These are phyloP conservation scores for Nitzschia putrida DNA, from an alignment of 108 stramenopile species.

Conservation along the genomic window DNA sequence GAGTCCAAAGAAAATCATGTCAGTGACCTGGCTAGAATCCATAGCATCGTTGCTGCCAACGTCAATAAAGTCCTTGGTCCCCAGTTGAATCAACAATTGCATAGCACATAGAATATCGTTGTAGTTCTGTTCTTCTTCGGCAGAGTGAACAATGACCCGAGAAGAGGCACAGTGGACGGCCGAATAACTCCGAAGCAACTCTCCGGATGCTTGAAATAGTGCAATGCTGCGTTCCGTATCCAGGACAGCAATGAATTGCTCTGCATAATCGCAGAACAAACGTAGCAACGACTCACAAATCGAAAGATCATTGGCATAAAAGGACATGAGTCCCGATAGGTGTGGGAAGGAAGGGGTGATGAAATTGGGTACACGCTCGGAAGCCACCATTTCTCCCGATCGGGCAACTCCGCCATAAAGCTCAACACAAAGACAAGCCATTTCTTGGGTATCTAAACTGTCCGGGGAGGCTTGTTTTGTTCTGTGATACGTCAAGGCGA, in stretches of 20 bases:
- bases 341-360: slow-evolving; percentile 70
- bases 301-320: slow-evolving; percentile 71
- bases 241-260: slow-evolving; percentile 74
- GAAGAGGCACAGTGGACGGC: slow-evolving; percentile 52
- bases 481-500: slow-evolving; percentile 18
- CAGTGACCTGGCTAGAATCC: slow-evolving; percentile 76
- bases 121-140: slow-evolving; percentile 84
- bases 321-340: slow-evolving; percentile 75
- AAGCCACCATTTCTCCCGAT: slow-evolving; percentile 73
- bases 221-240: slow-evolving; percentile 59
- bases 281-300: slow-evolving; percentile 72
- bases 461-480: slow-evolving; percentile 52
- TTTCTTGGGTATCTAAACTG: slow-evolving; percentile 66
- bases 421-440: slow-evolving; percentile 72
- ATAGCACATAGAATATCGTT: slow-evolving; percentile 81
- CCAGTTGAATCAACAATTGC: slow-evolving; percentile 78
- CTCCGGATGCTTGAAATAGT: slow-evolving; percentile 71
- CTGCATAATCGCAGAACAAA: slow-evolving; percentile 81
- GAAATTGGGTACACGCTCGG: slow-evolving; percentile 76
- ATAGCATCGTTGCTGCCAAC: slow-evolving; percentile 54
- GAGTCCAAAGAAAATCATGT: slow-evolving; percentile 85
- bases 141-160: slow-evolving; percentile 45
- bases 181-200: slow-evolving; percentile 73
- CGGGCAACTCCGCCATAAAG: slow-evolving; percentile 73
- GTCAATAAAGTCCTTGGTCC: slow-evolving; percentile 87